Base-by-base conservation (phyloP, 805 yeast genomes). In the Komagataella pastoris region DNA sequence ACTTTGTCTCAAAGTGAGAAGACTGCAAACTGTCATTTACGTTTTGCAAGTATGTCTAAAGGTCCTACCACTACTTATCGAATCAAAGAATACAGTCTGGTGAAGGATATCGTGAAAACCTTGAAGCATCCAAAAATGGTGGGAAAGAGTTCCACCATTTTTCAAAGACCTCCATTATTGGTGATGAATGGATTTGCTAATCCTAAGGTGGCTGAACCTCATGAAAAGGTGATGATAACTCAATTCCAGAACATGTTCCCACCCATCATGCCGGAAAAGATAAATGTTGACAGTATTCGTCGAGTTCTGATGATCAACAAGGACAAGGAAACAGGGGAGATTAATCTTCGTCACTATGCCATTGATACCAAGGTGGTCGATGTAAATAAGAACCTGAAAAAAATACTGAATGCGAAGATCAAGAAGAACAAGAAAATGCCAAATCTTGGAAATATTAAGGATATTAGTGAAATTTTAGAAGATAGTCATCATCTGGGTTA, bases 241-340 rank as follows among this genome's bases (percentile, higher is more conserved):
- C 81, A 89, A 71, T 88, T 93, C 70, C 99, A 93, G 68, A 89
- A 88, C 69, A 81, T 93, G 80, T 88, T 91, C 66, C 99, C 99
- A 6, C 88, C 99, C 18, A 83, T 93, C 57, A 84, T 88, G 54
- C 97, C 97, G 3, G 88, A 88, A 57, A 69, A 72, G 53, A 85
- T 95, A 17, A 81, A 81, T 57, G 83, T 93, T 40, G 70, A 72
- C 48, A 71, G 85, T 1, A 89, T 93, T 51, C 84, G 81, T 60
- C 76, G 99, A 61, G 98, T 93, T 18, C 70, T 93, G 59, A 76
- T 93, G 78, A 69, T 93, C 52, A 83, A 85, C 64, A 85, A 82
- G 61, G 85, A 82, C 61, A 71, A 75, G 30, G 81, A 77, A 53
- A 79, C 88, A 2, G 90, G 85, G 6, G 75, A 74, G 43, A 83